Evolutionary conservation across 805 yeast genomes (phyloP).

Genomic region (Saccharomyces cerevisiae): DNA sequence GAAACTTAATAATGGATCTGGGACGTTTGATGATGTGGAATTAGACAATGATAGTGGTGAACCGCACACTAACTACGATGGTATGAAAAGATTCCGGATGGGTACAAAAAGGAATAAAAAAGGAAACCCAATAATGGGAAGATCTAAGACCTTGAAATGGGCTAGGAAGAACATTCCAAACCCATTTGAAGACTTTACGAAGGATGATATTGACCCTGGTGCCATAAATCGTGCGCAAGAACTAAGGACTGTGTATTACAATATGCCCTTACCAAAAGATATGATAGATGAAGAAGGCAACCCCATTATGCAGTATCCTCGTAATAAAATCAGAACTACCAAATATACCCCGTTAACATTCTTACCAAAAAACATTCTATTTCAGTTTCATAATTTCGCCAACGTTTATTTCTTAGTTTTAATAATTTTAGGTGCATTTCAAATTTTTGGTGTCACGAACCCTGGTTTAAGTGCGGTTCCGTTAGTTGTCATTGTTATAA

Average conservation of each 20-base stretch:
- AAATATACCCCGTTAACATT: constrained; percentile 88
- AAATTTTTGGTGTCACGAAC: constrained; percentile 71
- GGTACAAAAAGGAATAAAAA: constrained; percentile 76
- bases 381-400: constrained; percentile 84
- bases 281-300: constrained; percentile 52
- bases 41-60: constrained; percentile 14
- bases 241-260: constrained; percentile 48
- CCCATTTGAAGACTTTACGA: constrained; percentile 26
- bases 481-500: constrained; percentile 62
- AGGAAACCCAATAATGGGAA: constrained; percentile 54
- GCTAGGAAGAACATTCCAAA: constrained; percentile 31
- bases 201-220: constrained; percentile 29
- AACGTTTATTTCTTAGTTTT: constrained; percentile 76
- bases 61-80: constrained; percentile 7
- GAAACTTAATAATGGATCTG: constrained; percentile 12
- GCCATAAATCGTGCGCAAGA: constrained; percentile 34
- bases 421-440: constrained; percentile 70
- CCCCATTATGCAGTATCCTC: constrained; percentile 55
- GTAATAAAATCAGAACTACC: constrained; percentile 91
- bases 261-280: constrained; percentile 51
- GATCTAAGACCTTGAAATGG: constrained; percentile 56
- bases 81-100: constrained; percentile 75
- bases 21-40: constrained; percentile 21
- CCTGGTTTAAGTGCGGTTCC: constrained; percentile 74
- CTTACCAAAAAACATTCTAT: constrained; percentile 71